Evolutionary conservation across 2,329 filamentous ascomycete genomes (phyloP), one percentile per base, ranked within the genome.

Genomic region (Dryadomyces quercus-mongolicae): DNA sequence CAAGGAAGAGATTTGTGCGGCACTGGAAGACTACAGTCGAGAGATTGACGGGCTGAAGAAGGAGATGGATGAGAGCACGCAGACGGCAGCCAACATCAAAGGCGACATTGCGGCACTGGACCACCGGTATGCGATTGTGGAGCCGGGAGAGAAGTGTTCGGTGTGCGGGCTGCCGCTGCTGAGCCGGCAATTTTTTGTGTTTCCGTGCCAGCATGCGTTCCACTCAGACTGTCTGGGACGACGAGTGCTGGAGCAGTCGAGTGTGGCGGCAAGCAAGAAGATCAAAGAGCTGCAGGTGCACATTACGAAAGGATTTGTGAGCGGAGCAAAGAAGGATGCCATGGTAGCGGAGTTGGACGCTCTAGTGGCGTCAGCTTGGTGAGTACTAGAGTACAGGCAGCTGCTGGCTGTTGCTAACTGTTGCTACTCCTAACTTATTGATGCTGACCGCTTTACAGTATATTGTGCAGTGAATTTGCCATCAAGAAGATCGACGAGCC

Each of bases 131-230:
- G 93, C 92, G 1, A 95, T 98, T 58, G 93, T 98, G 7, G 91
- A 96, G 66, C 92, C 93, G 0, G 93, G 93, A 0, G 93, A 98
- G 73, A 85, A 88, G 65, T 98, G 93, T 68, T 94, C 92, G 71
- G 81, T 86, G 2, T 98, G 93, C 65, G 81, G 84, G 0, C 70
- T 97, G 54, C 93, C 93, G 10, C 71, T 98, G 53, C 76, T 98
- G 16, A 91, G 87, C 64, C 74, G 91, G 53, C 91, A 96, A 63
- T 98, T 98, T 70, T 98, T 97, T 62, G 93, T 98, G 18, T 98
- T 98, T 61, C 93, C 93, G 0, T 98, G 93, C 68, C 93, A 98
- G 72, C 93, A 98, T 69, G 88, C 91, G 3, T 98, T 98, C 65
- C 93, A 98, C 68, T 92, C 88, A 45, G 93, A 98, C 66, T 98